These are phyloP conservation scores for Sphagnum contortum DNA, from an alignment of 225 moss, liverwort and hornwort species.

Conservation along the genomic window DNA sequence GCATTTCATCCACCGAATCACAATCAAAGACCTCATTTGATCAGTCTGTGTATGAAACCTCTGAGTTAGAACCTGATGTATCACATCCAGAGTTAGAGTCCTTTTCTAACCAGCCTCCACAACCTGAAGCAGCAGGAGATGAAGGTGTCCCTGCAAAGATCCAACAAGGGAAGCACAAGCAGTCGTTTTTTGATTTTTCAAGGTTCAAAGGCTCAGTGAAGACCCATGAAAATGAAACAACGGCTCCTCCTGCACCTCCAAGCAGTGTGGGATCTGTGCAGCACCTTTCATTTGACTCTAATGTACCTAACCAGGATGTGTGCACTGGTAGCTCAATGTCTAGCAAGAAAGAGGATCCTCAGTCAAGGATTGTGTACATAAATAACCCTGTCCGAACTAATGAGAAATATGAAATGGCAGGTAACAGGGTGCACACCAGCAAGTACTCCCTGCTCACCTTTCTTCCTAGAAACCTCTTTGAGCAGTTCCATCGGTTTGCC, in stretches of 20 bases:
- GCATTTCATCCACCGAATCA: slow-evolving; percentile 3
- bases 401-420: slow-evolving; percentile 22
- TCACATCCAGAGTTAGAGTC: slow-evolving; percentile 7
- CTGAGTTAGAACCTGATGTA: slow-evolving; percentile 7
- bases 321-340: slow-evolving; percentile 2
- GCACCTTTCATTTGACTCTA: slow-evolving; percentile 3
- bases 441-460: slow-evolving; percentile 36
- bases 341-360: slow-evolving; percentile 17
- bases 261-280: slow-evolving; percentile 32
- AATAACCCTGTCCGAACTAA: slow-evolving; percentile 28
- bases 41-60: slow-evolving; percentile 1
- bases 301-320: slow-evolving; percentile 7
- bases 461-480: slow-evolving; percentile 39
- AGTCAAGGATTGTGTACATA: slow-evolving; percentile 29
- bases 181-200: slow-evolving; percentile 9
- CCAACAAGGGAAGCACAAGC: slow-evolving; percentile 5
- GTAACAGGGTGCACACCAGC: slow-evolving; percentile 42
- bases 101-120: slow-evolving; percentile 6
- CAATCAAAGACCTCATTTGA: slow-evolving; percentile 1
- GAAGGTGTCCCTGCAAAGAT: not conserved
- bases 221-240: slow-evolving; percentile 10
- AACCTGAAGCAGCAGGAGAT: slow-evolving; percentile 4
- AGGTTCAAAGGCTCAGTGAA: slow-evolving; percentile 8
- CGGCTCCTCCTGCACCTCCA: slow-evolving; percentile 19
- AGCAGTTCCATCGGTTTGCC: slow-evolving; percentile 50